A percentile compares a stretch with the other conserved stretches of the same genome.
Evolutionary conservation across 2,329 filamentous ascomycete genomes (phyloP).

Genomic region (Parafenestella ontariensis): DNA sequence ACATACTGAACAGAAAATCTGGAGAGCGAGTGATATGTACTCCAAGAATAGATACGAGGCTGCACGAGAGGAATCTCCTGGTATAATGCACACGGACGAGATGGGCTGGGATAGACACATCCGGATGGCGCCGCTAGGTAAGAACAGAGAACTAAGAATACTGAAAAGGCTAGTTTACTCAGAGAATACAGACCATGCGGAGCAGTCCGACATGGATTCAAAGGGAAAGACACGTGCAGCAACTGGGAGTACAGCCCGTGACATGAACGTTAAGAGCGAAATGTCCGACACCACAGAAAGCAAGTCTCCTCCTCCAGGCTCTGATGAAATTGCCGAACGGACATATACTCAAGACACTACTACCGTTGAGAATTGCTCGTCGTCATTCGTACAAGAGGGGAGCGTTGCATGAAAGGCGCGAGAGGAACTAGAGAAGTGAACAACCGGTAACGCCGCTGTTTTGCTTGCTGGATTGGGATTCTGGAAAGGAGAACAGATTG

Average conservation of each 20-base stretch:
- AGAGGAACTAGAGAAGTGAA: too few species aligned
- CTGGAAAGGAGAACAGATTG: too few species aligned
- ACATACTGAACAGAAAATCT: background rate
- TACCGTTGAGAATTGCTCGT: too few species aligned
- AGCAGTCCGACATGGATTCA: too few species aligned
- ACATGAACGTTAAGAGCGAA: background rate
- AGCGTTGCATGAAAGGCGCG: too few species aligned
- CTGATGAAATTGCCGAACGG: too few species aligned
- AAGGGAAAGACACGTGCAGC: background rate
- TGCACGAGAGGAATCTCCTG: background rate
- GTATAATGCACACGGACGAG: background rate
- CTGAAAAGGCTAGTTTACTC: background rate
- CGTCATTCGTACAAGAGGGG: too few species aligned
- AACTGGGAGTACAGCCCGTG: background rate
- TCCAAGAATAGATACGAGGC: background rate
- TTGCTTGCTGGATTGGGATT: too few species aligned
- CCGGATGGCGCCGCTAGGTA: background rate
- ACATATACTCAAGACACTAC: too few species aligned
- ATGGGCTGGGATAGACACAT: constrained; percentile 1
- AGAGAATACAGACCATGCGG: background rate
- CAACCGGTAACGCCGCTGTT: background rate
- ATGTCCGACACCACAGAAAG: background rate
- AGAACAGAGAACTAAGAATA: background rate
- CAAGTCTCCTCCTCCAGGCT: background rate
- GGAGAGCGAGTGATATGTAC: constrained; percentile 6